Conservation (phyloP, 1,284 basidiomycete genomes). For the Phellinidium pouzarii region DNA sequence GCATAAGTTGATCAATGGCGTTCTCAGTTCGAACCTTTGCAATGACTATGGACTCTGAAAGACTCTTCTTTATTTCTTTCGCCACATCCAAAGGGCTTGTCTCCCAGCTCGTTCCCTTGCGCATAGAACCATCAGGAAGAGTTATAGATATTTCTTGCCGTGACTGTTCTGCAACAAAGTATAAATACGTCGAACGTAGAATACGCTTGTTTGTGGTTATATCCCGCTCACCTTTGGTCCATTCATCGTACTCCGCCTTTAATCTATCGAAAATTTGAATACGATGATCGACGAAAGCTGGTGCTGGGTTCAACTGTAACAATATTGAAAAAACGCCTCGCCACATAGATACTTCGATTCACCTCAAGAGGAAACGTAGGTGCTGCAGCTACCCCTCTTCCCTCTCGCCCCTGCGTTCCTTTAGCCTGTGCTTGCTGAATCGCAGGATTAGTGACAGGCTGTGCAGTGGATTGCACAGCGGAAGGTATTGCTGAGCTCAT, state of each 20-base stretch:
- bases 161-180: constrained; percentile 63
- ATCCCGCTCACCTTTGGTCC: constrained; percentile 65
- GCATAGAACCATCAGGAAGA: constrained; percentile 80
- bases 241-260: constrained; percentile 82
- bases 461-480: constrained; percentile 34
- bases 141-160: constrained; percentile 82
- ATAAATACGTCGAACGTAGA: neutral
- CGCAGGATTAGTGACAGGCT: constrained; percentile 31
- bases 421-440: constrained; percentile 20
- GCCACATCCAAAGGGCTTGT: constrained; percentile 95
- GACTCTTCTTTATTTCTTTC: constrained; percentile 78
- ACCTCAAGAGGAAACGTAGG: constrained; percentile 63
- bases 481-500: constrained; percentile 5
- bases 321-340: neutral
- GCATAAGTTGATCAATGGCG: neutral
- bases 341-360: neutral
- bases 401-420: constrained; percentile 40
- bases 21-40: constrained; percentile 60
- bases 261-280: constrained; percentile 88
- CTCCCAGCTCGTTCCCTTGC: constrained; percentile 88
- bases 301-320: constrained; percentile 72
- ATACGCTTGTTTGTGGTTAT: neutral
- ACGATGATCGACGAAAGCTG: constrained; percentile 85
- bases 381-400: constrained; percentile 41
- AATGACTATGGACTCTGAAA: constrained; percentile 89